Conservation (phyloP, 768 basidiomycete genomes). For the Coprinopsis marcescibilis region DNA sequence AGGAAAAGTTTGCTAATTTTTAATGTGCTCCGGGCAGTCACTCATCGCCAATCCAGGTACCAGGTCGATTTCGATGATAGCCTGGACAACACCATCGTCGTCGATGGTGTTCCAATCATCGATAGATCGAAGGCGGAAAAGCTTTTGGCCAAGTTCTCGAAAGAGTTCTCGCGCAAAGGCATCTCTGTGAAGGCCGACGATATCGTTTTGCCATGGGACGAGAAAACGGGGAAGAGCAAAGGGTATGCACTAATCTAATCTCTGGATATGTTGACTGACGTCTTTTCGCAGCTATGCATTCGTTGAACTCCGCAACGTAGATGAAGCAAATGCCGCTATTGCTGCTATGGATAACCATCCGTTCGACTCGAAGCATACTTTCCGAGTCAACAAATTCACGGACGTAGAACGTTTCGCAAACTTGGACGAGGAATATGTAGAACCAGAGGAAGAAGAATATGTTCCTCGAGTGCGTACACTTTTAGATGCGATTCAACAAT, state of each 20-base stretch:
- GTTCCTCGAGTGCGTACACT: slow-evolving; percentile 53
- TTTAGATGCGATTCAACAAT: too few species aligned
- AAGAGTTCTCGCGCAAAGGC: slow-evolving; percentile 82
- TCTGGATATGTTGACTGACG: slow-evolving; percentile 4
- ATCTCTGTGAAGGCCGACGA: slow-evolving; percentile 68
- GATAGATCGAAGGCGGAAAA: slow-evolving; percentile 81
- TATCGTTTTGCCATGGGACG: slow-evolving; percentile 87
- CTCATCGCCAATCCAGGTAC: slow-evolving; percentile 49
- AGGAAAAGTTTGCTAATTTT: slow-evolving; percentile 57
- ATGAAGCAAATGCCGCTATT: slow-evolving; percentile 67
- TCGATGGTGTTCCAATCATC: slow-evolving; percentile 90
- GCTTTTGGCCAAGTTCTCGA: slow-evolving; percentile 73
- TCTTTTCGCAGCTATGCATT: slow-evolving; percentile 64
- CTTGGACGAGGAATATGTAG: slow-evolving; percentile 72
- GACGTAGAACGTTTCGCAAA: slow-evolving; percentile 82
- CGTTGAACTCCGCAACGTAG: slow-evolving; percentile 65
- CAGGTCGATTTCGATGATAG: slow-evolving; percentile 78
- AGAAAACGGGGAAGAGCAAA: slow-evolving; percentile 77
- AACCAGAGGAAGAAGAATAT: slow-evolving; percentile 71
- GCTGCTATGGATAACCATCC: slow-evolving; percentile 66
- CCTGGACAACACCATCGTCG: slow-evolving; percentile 86
- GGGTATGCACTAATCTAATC: slow-evolving; percentile 50
- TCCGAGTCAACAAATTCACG: slow-evolving; percentile 80
- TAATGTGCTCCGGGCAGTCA: slow-evolving; percentile 1
- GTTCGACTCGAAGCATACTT: slow-evolving; percentile 84